Evolutionary conservation across 2,329 filamentous ascomycete genomes (phyloP).

Genomic region (Tolypocladium tropicale): DNA sequence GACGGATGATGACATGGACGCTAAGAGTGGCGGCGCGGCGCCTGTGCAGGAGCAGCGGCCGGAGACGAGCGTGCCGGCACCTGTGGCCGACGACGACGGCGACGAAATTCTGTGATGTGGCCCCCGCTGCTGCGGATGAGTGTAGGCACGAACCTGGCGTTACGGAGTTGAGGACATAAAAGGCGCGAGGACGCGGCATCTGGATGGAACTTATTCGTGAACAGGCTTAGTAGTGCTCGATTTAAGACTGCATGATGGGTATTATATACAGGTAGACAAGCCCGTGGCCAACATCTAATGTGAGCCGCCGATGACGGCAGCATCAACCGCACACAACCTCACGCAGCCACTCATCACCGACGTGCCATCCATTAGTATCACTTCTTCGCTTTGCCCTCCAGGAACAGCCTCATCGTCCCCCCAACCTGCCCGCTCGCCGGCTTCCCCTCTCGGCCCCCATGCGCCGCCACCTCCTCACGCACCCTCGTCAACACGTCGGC

Average conservation of each 20-base stretch:
- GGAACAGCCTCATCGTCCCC: conserved; percentile 29
- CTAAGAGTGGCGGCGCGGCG: conserved; percentile 4
- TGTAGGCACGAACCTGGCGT: neutral
- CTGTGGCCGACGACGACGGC: conserved; percentile 15
- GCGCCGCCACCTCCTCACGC: conserved; percentile 20
- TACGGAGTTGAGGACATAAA: neutral
- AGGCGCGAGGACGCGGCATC: neutral
- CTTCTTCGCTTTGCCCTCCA: conserved; percentile 22
- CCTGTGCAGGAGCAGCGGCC: neutral
- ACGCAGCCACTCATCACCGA: neutral
- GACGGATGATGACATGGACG: conserved; percentile 27
- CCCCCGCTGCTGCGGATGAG: neutral
- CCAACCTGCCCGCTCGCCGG: conserved; percentile 33
- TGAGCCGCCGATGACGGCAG: neutral
- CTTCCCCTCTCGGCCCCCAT: conserved; percentile 33
- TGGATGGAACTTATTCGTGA: neutral
- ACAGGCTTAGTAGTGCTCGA: neutral
- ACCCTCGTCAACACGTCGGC: conserved; percentile 40
- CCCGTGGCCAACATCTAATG: neutral
- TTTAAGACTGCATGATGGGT: neutral
- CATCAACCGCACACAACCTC: neutral
- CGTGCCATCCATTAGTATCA: neutral
- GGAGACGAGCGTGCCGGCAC: neutral
- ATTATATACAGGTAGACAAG: no score
- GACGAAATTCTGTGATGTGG: conserved; percentile 21